Percentiles rank a stretch among this genome's conserved stretches.
These are phyloP conservation scores for Ophiostoma tasmaniense DNA, from an alignment of 2,329 filamentous ascomycete species.

Conservation along the genomic window DNA sequence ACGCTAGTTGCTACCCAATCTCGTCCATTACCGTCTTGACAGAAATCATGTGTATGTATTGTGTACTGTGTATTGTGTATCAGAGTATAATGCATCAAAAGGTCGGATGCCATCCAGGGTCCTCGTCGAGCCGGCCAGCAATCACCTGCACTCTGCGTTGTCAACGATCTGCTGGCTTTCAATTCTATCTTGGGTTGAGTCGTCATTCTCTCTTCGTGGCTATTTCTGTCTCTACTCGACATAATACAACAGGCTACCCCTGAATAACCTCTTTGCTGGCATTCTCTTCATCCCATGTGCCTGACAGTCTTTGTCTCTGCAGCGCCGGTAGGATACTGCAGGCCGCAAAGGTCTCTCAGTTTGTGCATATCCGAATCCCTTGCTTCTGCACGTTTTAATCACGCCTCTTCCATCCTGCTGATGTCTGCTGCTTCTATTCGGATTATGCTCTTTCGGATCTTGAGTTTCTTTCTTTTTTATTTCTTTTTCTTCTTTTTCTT, in stretches of 20 bases:
- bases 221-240: neutral
- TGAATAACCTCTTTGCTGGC: neutral
- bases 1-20: neutral
- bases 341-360: neutral
- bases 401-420: neutral
- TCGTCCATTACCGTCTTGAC: neutral
- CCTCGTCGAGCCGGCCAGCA: neutral
- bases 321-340: neutral
- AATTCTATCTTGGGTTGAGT: neutral
- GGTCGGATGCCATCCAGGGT: neutral
- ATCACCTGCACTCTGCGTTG: neutral
- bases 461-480: neutral
- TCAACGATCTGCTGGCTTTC: neutral
- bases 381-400: neutral
- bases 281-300: neutral
- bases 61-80: no score
- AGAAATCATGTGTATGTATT: no score
- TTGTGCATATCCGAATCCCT: neutral
- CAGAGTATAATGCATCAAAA: no score
- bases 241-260: neutral
- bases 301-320: neutral
- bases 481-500: neutral
- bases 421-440: neutral
- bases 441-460: neutral
- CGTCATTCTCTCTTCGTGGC: no score